Base-by-base conservation (phyloP, 2,329 filamentous ascomycete genomes). In the Botrytis medusae region DNA sequence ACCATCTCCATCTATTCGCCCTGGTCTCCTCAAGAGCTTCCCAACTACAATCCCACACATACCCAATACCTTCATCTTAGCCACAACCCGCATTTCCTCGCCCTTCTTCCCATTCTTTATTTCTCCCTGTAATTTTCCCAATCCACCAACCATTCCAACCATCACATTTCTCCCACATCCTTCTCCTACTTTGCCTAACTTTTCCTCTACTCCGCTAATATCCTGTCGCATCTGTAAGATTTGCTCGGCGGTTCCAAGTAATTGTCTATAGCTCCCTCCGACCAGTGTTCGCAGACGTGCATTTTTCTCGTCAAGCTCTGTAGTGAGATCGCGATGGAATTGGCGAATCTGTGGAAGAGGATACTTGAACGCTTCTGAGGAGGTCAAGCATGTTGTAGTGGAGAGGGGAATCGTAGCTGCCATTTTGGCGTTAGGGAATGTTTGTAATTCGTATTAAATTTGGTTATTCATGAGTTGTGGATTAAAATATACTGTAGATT, bases 191-290 rank as follows among this genome's bases (percentile, higher is more conserved):
- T 86, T 86, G 25, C 88, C 88, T 69, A 98, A 86, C 54, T 90
- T 88, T 8, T 86, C 84, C 82, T 97, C 94, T 25, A 94, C 91
- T 20, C 86, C 84, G 74, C 91, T 88, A 84, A 96, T 95, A 80
- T 95, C 90, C 57, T 83, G 83, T 77, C 93, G 92, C 93, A 98
- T 97, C 74, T 91, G 88, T 72, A 98, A 92, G 77, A 98, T 98
- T n/a, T 91, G 91, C 83, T 98, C 95, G 72, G 95, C 95, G 0
- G 95, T 98, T 70, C 93, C 93, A 40, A 98, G 89, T 14, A 98
- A 89, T 79, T 96, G 93, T 77, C 95, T 92, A 83, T 98, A 98
- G 79, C 88, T 90, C 74, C 84, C 86, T 77, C 89, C 89, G 75
- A 91, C 89, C 80, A 90, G 87, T 29, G 86, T 89, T 77, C 89